These are phyloP conservation scores for Haematococcus sp. DNA, from an alignment of 139 green algal genomes.

Conservation along the genomic window DNA sequence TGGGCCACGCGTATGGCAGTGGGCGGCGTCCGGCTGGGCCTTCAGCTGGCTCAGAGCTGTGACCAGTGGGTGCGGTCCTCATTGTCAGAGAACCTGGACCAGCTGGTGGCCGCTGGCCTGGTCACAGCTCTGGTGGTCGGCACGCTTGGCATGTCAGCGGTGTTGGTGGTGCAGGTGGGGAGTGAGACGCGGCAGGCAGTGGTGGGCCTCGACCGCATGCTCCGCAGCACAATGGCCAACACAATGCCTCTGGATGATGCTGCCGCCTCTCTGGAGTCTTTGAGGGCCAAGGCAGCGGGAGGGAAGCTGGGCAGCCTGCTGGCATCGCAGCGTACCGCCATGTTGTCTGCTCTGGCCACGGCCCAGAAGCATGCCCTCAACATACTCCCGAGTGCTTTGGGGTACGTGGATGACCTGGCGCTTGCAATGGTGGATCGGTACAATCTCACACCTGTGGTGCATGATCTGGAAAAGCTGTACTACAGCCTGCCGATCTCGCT, in stretches of 20 bases:
- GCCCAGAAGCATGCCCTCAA: not conserved
- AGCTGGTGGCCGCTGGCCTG: too few species aligned
- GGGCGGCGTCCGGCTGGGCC: too few species aligned
- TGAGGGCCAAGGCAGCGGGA: not conserved
- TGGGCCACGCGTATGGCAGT: too few species aligned
- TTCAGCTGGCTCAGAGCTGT: too few species aligned
- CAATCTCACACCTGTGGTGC: not conserved
- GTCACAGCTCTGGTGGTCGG: not conserved
- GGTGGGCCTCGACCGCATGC: not conserved
- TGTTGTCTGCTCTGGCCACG: not conserved
- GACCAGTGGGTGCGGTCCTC: too few species aligned
- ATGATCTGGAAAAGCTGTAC: constrained; percentile 3
- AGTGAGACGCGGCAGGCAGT: not conserved
- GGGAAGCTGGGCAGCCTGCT: not conserved
- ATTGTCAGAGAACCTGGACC: too few species aligned
- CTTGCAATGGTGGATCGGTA: not conserved
- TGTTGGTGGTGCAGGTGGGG: constrained; percentile 2
- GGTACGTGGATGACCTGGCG: not conserved
- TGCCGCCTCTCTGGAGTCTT: not conserved
- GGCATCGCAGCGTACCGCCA: not conserved
- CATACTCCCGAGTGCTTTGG: not conserved
- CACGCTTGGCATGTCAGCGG: not conserved
- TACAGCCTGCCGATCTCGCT: not conserved
- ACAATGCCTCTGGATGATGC: not conserved
- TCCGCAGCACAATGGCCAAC: not conserved